Percentiles rank a stretch among this genome's conserved stretches.
Evolutionary conservation across 768 basidiomycete species (phyloP).

Genomic region (Gyrodon lividus): DNA sequence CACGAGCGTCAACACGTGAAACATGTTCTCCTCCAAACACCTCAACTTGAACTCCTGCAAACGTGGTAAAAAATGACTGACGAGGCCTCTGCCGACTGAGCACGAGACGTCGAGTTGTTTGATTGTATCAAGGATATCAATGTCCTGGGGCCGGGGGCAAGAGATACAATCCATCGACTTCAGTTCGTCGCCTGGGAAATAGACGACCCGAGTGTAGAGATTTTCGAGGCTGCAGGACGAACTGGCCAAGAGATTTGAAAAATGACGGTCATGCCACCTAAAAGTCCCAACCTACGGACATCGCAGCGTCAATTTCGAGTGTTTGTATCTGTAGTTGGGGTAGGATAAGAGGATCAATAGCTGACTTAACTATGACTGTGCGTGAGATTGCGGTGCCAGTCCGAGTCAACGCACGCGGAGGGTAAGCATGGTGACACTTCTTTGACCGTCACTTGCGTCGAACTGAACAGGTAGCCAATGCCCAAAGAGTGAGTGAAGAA

Average conservation of each 20-base stretch:
- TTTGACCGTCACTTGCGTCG: background rate
- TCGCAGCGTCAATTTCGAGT: conserved; percentile 17
- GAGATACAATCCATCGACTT: conserved; percentile 14
- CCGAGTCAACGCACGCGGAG: conserved; percentile 19
- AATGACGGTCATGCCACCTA: conserved; percentile 10
- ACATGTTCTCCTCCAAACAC: conserved; percentile 8
- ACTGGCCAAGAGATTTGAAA: conserved; percentile 18
- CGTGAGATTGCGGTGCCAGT: conserved; percentile 1
- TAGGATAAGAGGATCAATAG: conserved; percentile 13
- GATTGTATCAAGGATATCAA: conserved; percentile 10
- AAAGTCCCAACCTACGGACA: background rate
- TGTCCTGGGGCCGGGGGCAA: conserved; percentile 16
- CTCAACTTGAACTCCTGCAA: conserved; percentile 17
- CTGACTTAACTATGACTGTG: too few species aligned
- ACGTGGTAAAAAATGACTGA: conserved; percentile 1
- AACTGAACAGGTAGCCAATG: conserved; percentile 4
- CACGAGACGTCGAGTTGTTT: conserved; percentile 3
- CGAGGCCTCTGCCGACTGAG: background rate
- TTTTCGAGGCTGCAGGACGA: conserved; percentile 14
- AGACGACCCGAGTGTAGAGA: conserved; percentile 13
- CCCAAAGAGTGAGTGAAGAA: conserved; percentile 20
- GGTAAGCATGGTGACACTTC: conserved; percentile 9
- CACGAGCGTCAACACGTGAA: conserved; percentile 8
- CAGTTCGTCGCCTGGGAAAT: conserved; percentile 16
- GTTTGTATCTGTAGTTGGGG: conserved; percentile 18